phyloP scores from a whole-genome alignment of 345 rosid genomes.

The Pistacia atlantica region DNA sequence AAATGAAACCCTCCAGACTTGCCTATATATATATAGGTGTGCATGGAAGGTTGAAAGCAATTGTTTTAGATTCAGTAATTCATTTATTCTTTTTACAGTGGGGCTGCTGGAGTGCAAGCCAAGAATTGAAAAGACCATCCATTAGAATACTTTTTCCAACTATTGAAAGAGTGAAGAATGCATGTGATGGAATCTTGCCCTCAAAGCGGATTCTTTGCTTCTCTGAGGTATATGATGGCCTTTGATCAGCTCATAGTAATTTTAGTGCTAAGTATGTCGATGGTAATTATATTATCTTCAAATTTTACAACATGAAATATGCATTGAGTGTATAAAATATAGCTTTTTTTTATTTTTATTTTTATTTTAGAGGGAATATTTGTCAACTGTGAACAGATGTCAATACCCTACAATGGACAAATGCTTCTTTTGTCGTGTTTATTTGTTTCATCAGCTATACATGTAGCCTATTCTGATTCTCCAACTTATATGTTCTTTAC shows the following conservation, averaged over 20 bases:
- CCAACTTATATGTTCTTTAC: not conserved
- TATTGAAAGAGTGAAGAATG: slow-evolving; percentile 73
- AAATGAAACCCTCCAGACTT: slow-evolving; percentile 14
- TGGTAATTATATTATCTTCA: not conserved
- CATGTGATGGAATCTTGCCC: slow-evolving; percentile 61
- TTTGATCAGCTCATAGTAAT: not conserved
- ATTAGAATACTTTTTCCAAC: slow-evolving; percentile 78
- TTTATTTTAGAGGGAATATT: not conserved
- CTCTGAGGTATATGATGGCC: slow-evolving; percentile 72
- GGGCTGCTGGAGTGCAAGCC: slow-evolving; percentile 93
- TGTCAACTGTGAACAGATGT: not conserved
- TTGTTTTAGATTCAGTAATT: slow-evolving; percentile 9
- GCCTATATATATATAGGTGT: not conserved
- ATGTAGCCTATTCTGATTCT: not conserved
- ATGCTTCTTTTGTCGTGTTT: not conserved
- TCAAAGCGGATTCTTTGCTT: slow-evolving; percentile 80
- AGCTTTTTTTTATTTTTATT: not conserved
- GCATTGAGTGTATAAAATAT: not conserved
- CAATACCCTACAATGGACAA: not conserved
- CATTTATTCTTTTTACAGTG: slow-evolving; percentile 54
- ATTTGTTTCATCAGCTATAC: not conserved
- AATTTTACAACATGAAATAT: not conserved
- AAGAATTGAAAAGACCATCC: slow-evolving; percentile 77
- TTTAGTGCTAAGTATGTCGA: not conserved
- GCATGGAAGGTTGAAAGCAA: slow-evolving; percentile 17